phyloP scores from a whole-genome alignment of 352 stramenopile genomes.

The Globisporangium parvum region DNA sequence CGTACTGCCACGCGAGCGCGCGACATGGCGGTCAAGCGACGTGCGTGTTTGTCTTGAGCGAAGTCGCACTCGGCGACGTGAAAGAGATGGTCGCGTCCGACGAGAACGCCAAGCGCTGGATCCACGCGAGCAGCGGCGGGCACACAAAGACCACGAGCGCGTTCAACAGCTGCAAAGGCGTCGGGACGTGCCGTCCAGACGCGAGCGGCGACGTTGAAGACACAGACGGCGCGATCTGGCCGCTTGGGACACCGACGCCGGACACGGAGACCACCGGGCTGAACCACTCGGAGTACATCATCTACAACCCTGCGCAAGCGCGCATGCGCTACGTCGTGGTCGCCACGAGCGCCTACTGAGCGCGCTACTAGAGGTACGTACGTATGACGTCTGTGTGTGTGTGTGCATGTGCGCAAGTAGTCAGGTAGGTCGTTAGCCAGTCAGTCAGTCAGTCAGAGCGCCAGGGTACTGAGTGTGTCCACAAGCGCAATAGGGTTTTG shows the following conservation, averaged over 20 bases:
- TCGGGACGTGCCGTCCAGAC: conserved; percentile 56
- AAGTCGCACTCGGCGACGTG: conserved; percentile 66
- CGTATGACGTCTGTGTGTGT: too few species aligned
- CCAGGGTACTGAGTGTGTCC: too few species aligned
- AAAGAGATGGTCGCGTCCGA: conserved; percentile 54
- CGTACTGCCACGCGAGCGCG: conserved; percentile 51
- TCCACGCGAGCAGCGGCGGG: conserved; percentile 33
- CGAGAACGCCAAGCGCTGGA: conserved; percentile 39
- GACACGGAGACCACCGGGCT: conserved; percentile 48
- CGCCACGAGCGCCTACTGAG: conserved; percentile 33
- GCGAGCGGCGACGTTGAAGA: conserved; percentile 44
- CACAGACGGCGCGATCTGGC: conserved; percentile 52
- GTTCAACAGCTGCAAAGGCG: conserved; percentile 62
- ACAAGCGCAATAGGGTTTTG: too few species aligned
- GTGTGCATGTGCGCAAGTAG: too few species aligned
- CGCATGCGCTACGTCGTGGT: conserved; percentile 81
- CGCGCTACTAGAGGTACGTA: neutral
- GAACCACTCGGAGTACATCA: conserved; percentile 81
- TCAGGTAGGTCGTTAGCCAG: too few species aligned
- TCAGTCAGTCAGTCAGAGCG: conserved; percentile 1
- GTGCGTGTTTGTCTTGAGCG: conserved; percentile 52
- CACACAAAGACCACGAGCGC: conserved; percentile 23
- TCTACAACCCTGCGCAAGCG: conserved; percentile 76
- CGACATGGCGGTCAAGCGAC: conserved; percentile 30
- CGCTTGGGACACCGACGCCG: conserved; percentile 51